Base-by-base conservation (phyloP, 306 rosid genomes). In the Trifolium subterraneum region DNA sequence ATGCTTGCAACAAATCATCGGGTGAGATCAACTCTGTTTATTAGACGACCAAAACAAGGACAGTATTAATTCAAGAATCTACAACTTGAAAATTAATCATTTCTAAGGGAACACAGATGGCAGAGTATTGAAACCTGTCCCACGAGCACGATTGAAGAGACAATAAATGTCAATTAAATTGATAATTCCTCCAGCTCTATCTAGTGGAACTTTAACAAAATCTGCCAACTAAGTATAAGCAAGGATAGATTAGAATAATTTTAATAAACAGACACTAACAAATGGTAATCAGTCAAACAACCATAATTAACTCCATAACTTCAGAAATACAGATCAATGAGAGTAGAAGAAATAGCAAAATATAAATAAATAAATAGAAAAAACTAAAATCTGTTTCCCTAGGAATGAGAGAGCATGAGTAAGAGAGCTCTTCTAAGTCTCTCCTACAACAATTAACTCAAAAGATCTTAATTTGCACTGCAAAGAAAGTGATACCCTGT, bases 131-230 rank as follows among this genome's bases (percentile, higher is more conserved):
- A 74, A 51, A 94, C 97, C 99, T 94, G 99, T 94, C 62, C 99
- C 99, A 61, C 99, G 88, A 68, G 99, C 99, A 25, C 97, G 96
- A 80, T 91, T 94, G 92, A 94, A 92, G 64, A 91, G 86, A 83
- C 99, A 94, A 47, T 94, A 94, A 59, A 91, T 77, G 79, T 94
- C 97, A 66, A 94, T 88, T 51, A 94, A 93, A 85, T 89, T 94
- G 79, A 94, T 88, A 83, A 94, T 87, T 71, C 97, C 99, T 42
- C 99, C 99, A 56, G 95, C 84, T 72, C 85, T 87, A 83, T 94
- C 96, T 71, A 94, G 91, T 51, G 99, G 99, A 87, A 85, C 59
- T 79, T 84, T 87, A 44, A 92, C 92, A 82, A 91, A 91, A 90
- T 94, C 99, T 82, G 99, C 95, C 86, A 94, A 82, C 99, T 94